Conservation (phyloP, 1,284 basidiomycete genomes). For the Apiotrichum siamense region DNA sequence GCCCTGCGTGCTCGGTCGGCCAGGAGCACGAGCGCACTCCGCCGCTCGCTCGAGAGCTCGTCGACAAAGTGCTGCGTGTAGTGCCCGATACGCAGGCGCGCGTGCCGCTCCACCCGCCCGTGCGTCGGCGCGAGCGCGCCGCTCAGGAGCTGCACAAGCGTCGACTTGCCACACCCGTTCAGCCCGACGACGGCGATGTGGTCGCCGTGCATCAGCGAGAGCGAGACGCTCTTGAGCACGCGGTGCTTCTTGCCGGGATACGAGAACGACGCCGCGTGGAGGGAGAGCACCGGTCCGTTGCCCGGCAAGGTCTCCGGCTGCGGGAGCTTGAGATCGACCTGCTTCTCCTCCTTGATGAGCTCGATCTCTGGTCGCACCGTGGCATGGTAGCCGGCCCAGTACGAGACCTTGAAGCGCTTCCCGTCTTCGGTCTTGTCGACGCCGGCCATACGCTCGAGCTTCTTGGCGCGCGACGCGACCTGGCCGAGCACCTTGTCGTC, state of each 20-base stretch:
- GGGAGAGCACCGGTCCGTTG: constrained; percentile 53
- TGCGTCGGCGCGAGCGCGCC: constrained; percentile 52
- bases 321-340: constrained; percentile 52
- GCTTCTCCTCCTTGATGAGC: constrained; percentile 52
- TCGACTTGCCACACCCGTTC: constrained; percentile 59
- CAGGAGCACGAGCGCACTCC: not conserved
- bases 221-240: constrained; percentile 54
- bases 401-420: constrained; percentile 58
- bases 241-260: constrained; percentile 44
- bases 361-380: constrained; percentile 52
- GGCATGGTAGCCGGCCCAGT: constrained; percentile 53
- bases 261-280: constrained; percentile 52
- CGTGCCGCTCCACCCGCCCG: constrained; percentile 58
- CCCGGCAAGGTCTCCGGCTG: constrained; percentile 51
- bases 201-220: constrained; percentile 57
- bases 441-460: constrained; percentile 58
- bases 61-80: constrained; percentile 49
- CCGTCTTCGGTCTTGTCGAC: constrained; percentile 53
- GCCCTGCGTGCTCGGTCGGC: not conserved
- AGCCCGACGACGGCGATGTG: constrained; percentile 57
- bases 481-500: constrained; percentile 19
- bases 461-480: constrained; percentile 59
- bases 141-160: constrained; percentile 56
- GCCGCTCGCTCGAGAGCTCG: constrained; percentile 49
- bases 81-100: constrained; percentile 55